These are phyloP conservation scores for Lachnellula suecica DNA, from an alignment of 2,329 filamentous ascomycete species.

Conservation along the genomic window DNA sequence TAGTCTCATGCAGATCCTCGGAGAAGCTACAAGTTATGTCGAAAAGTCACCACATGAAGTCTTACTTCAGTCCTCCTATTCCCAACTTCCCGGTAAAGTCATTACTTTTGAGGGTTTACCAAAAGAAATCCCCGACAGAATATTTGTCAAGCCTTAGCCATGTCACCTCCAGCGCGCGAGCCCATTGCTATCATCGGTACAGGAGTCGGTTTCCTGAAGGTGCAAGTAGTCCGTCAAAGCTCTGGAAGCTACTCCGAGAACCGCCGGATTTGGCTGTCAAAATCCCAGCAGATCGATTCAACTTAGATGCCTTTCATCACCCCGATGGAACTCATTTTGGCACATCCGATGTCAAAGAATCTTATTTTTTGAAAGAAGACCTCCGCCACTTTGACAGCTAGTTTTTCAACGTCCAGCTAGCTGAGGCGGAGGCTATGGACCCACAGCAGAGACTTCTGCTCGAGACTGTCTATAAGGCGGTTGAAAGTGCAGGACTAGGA, in stretches of 20 bases:
- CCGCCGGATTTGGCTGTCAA: conserved; percentile 48
- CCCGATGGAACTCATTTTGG: conserved; percentile 42
- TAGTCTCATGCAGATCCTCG: too few species aligned
- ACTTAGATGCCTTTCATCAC: conserved; percentile 52
- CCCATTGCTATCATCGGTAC: conserved; percentile 37
- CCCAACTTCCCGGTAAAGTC: too few species aligned
- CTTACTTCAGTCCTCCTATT: too few species aligned
- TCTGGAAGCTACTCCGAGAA: conserved; percentile 48
- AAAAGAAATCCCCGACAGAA: not conserved
- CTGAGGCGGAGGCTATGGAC: conserved; percentile 29
- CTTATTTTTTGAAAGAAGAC: conserved; percentile 37
- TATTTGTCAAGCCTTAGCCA: not conserved
- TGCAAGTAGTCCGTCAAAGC: conserved; percentile 40
- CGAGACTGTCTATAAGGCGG: conserved; percentile 29
- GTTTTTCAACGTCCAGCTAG: conserved; percentile 30
- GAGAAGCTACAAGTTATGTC: too few species aligned
- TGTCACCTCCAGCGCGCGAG: conserved; percentile 1
- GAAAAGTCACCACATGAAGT: too few species aligned
- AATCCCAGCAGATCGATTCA: conserved; percentile 37
- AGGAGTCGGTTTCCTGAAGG: conserved; percentile 40
- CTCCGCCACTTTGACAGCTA: conserved; percentile 37
- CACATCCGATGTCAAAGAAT: conserved; percentile 13
- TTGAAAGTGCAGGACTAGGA: conserved; percentile 26
- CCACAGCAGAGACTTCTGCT: conserved; percentile 23
- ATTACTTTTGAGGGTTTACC: not conserved